Evolutionary conservation across 257 asterid genomes (phyloP).

Genomic region (Leptodermis oblonga): DNA sequence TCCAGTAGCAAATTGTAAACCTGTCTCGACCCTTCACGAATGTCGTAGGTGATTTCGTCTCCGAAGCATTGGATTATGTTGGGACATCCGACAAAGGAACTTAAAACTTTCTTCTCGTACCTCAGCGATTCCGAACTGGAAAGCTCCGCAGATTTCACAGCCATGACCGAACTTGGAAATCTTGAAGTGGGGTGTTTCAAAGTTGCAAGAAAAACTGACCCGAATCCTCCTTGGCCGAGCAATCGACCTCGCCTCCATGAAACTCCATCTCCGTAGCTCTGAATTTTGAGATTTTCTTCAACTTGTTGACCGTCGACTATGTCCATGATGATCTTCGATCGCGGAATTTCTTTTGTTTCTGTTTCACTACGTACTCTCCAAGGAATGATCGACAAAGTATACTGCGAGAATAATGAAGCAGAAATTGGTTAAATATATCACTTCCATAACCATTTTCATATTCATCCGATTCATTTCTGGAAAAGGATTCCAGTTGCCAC

Average conservation of each 20-base stretch:
- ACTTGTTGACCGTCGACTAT: background rate
- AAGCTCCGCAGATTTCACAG: conserved; percentile 22
- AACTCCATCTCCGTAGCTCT: conserved; percentile 14
- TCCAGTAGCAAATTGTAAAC: conserved; percentile 22
- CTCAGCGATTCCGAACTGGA: background rate
- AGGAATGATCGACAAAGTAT: background rate
- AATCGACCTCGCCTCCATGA: conserved; percentile 15
- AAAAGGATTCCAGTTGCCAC: background rate
- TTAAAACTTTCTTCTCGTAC: conserved; percentile 6
- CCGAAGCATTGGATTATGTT: conserved; percentile 13
- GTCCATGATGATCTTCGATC: background rate
- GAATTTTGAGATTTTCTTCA: background rate
- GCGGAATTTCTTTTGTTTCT: too few species aligned
- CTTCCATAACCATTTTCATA: too few species aligned
- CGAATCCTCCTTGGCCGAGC: conserved; percentile 22
- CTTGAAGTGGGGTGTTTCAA: background rate
- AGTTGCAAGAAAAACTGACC: conserved; percentile 15
- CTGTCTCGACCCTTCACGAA: conserved; percentile 6
- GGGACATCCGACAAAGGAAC: conserved; percentile 8
- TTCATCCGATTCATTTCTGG: background rate
- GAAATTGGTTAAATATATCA: too few species aligned
- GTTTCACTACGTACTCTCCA: too few species aligned
- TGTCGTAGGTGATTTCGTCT: conserved; percentile 13
- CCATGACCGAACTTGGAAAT: conserved; percentile 6
- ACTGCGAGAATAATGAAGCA: too few species aligned